Conservation (phyloP, 2,329 filamentous ascomycete genomes). For the Aspergillus fischeri region DNA sequence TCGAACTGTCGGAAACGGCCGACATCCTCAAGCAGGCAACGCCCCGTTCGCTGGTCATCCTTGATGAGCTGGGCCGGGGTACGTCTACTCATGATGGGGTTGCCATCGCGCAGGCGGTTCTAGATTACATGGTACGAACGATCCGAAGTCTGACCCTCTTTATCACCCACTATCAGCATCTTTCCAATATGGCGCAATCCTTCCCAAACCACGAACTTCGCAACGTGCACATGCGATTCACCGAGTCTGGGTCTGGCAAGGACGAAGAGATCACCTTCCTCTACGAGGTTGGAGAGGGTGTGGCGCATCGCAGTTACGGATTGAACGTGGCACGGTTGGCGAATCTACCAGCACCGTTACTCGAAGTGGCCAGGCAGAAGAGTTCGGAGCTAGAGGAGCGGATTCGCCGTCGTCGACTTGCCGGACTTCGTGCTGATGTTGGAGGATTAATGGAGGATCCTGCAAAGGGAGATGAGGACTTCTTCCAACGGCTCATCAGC, state of each 20-base stretch:
- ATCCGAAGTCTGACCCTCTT: slow-evolving; percentile 79
- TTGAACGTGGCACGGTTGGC: slow-evolving; percentile 88
- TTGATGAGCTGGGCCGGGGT: slow-evolving; percentile 90
- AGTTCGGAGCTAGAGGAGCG: slow-evolving; percentile 75
- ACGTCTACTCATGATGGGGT: slow-evolving; percentile 95
- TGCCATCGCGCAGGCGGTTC: slow-evolving; percentile 87
- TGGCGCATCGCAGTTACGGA: slow-evolving; percentile 91
- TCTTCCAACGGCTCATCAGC: slow-evolving; percentile 29
- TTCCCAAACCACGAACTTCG: slow-evolving; percentile 63
- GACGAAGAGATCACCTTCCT: slow-evolving; percentile 87
- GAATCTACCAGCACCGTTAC: slow-evolving; percentile 68
- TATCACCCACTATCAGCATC: slow-evolving; percentile 94
- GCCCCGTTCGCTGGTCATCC: slow-evolving; percentile 76
- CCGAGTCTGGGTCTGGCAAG: slow-evolving; percentile 48
- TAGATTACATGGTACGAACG: slow-evolving; percentile 75
- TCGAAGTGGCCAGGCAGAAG: slow-evolving; percentile 76
- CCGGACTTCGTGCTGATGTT: slow-evolving; percentile 27
- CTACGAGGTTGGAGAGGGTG: slow-evolving; percentile 86
- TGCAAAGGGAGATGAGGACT: slow-evolving; percentile 13
- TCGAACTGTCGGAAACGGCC: slow-evolving; percentile 88
- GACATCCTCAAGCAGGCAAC: slow-evolving; percentile 88
- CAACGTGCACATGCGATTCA: slow-evolving; percentile 95
- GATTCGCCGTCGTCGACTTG: slow-evolving; percentile 61
- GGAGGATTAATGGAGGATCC: slow-evolving; percentile 21
- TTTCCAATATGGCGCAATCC: slow-evolving; percentile 67